Percentiles rank a stretch among this genome's conserved stretches.
Evolutionary conservation across 2,329 filamentous ascomycete genomes (phyloP).

Genomic region (Alternaria sp.): DNA sequence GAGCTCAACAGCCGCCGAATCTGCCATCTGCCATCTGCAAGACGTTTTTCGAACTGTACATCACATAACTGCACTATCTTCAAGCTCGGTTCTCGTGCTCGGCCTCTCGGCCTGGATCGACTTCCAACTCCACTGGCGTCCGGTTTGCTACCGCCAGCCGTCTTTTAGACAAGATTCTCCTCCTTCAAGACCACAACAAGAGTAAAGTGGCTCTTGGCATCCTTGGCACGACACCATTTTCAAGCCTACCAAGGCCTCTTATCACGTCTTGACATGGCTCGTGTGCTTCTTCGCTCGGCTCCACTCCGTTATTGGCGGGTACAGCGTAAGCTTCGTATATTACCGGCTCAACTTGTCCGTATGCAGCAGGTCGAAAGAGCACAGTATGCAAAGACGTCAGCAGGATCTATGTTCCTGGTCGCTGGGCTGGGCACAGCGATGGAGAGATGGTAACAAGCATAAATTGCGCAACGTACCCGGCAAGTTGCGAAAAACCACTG

Average conservation of each 20-base stretch:
- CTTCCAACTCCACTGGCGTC: not conserved
- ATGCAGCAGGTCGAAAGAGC: conserved; percentile 31
- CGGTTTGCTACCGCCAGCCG: conserved; percentile 8
- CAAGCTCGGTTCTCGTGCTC: not conserved
- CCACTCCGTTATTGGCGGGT: conserved; percentile 23
- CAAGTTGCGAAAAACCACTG: conserved; percentile 4
- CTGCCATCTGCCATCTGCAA: not conserved
- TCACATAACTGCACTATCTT: not conserved
- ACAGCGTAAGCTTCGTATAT: conserved; percentile 16
- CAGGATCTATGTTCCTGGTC: conserved; percentile 19
- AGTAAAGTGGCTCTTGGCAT: conserved; percentile 26
- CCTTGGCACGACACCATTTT: conserved; percentile 6
- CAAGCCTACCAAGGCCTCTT: conserved; percentile 38
- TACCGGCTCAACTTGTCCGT: conserved; percentile 17
- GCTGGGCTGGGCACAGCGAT: conserved; percentile 10
- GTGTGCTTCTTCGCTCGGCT: conserved; percentile 23
- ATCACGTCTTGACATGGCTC: conserved; percentile 37
- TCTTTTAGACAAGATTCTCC: conserved; percentile 4
- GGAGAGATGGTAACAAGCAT: conserved; percentile 14
- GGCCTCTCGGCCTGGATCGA: not conserved
- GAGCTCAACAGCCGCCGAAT: not conserved
- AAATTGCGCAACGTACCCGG: conserved; percentile 20
- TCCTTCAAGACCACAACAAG: conserved; percentile 18
- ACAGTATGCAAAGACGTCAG: conserved; percentile 18
- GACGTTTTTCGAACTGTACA: not conserved